Evolutionary conservation across 2,329 filamentous ascomycete genomes (phyloP).

Genomic region (Emmonsiellopsis sp.): DNA sequence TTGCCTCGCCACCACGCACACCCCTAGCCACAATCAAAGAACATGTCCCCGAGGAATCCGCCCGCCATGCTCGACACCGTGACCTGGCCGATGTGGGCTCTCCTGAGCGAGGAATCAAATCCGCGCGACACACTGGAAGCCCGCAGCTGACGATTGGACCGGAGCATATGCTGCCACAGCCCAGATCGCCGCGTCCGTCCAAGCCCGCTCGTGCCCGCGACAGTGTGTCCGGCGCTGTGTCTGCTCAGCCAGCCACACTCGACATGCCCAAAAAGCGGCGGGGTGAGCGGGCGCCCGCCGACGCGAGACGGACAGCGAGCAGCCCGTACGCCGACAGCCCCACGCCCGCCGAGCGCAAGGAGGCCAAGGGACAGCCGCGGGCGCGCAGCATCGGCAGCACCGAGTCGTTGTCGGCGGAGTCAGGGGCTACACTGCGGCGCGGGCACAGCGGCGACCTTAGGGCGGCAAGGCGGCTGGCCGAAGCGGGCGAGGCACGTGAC

Average conservation of each 20-base stretch:
- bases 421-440: slow-evolving; percentile 71
- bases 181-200: slow-evolving; percentile 11
- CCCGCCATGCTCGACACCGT: slow-evolving; percentile 33
- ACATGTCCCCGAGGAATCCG: slow-evolving; percentile 34
- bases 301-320: slow-evolving; percentile 18
- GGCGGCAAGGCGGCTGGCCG: slow-evolving; percentile 49
- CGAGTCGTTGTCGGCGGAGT: slow-evolving; percentile 52
- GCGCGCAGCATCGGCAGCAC: slow-evolving; percentile 51
- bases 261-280: slow-evolving; percentile 22
- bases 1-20: slow-evolving; percentile 27
- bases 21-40: slow-evolving; percentile 46
- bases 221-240: slow-evolving; percentile 4
- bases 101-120: slow-evolving; percentile 34
- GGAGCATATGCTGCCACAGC: slow-evolving; percentile 26
- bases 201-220: background rate
- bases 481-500: slow-evolving; percentile 15
- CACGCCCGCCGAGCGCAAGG: slow-evolving; percentile 40
- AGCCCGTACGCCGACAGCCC: slow-evolving; percentile 29
- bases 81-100: slow-evolving; percentile 32
- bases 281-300: slow-evolving; percentile 6
- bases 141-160: slow-evolving; percentile 32
- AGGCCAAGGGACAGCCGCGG: slow-evolving; percentile 43
- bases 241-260: slow-evolving; percentile 11
- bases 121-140: slow-evolving; percentile 19
- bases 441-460: slow-evolving; percentile 49